These are phyloP conservation scores for Capniomyces stellatus DNA, from an alignment of 371 early-diverging fungal genomes.

Conservation along the genomic window DNA sequence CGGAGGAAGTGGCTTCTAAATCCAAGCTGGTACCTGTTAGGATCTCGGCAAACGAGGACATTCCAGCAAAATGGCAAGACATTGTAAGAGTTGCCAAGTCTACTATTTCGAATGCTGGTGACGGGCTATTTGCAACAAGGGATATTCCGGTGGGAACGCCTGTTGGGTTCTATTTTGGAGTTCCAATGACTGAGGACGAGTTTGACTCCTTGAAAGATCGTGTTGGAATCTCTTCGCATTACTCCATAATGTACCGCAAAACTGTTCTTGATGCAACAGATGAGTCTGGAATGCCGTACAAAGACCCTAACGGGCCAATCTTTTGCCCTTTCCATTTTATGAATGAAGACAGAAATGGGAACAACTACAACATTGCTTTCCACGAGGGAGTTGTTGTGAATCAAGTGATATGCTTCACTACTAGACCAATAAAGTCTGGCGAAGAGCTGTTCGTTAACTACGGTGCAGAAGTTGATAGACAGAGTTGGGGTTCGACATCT, in stretches of 20 bases:
- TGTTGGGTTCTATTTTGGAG: constrained; percentile 80
- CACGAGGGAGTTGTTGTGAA: constrained; percentile 52
- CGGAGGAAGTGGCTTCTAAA: too few relatives aligned
- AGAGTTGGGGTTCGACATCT: constrained; percentile 20
- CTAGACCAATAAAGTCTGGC: constrained; percentile 38
- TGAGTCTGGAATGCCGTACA: constrained; percentile 47
- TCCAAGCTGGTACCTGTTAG: too few relatives aligned
- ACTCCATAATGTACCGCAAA: constrained; percentile 63
- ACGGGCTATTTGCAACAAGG: constrained; percentile 57
- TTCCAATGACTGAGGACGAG: constrained; percentile 78
- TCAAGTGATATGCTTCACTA: constrained; percentile 60
- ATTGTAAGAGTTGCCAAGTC: constrained; percentile 38
- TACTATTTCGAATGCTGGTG: constrained; percentile 45
- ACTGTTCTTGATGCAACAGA: constrained; percentile 77
- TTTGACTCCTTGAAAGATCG: constrained; percentile 67
- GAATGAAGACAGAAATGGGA: constrained; percentile 38
- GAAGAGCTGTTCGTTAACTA: constrained; percentile 71
- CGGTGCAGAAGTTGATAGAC: constrained; percentile 36
- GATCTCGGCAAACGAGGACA: too few relatives aligned
- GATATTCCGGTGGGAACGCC: constrained; percentile 47
- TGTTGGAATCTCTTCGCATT: constrained; percentile 52
- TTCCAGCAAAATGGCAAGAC: constrained; percentile 37
- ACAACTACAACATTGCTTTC: constrained; percentile 43
- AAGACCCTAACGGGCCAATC: constrained; percentile 34
- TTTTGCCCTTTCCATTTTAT: constrained; percentile 79